Conservation (phyloP, 2,329 filamentous ascomycete genomes). For the Xylariaceae sp. region DNA sequence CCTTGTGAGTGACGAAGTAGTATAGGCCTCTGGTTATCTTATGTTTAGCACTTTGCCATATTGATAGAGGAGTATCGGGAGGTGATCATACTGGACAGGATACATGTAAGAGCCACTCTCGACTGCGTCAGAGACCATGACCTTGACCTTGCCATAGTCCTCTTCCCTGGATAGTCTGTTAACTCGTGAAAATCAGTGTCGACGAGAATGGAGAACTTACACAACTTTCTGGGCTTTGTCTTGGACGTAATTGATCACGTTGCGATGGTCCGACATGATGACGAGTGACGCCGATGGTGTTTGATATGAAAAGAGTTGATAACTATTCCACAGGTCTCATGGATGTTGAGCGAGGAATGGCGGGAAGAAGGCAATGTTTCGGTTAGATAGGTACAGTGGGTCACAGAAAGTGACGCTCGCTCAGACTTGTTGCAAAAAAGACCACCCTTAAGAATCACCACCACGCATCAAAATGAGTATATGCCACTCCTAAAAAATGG, state of each 20-base stretch:
- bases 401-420: too few species aligned
- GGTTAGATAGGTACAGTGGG: too few species aligned
- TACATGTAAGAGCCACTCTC: constrained; percentile 79
- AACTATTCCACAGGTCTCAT: too few species aligned
- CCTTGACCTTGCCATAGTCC: constrained; percentile 63
- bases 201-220: constrained; percentile 35
- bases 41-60: constrained; percentile 11
- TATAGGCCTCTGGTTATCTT: constrained; percentile 42
- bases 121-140: constrained; percentile 61
- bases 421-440: too few species aligned
- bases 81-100: constrained; percentile 57
- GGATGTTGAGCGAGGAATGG: too few species aligned
- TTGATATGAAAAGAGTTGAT: too few species aligned
- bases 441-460: too few species aligned
- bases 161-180: constrained; percentile 46
- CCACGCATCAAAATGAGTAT: too few species aligned
- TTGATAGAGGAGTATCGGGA: neutral
- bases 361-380: too few species aligned
- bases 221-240: constrained; percentile 46
- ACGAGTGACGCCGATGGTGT: neutral
- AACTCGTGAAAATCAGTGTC: neutral
- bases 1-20: constrained; percentile 52
- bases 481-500: too few species aligned
- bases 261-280: constrained; percentile 22
- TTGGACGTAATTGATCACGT: constrained; percentile 31